phyloP scores from a whole-genome alignment of 352 stramenopile species.

The Globisporangium rhizosaccharum region DNA sequence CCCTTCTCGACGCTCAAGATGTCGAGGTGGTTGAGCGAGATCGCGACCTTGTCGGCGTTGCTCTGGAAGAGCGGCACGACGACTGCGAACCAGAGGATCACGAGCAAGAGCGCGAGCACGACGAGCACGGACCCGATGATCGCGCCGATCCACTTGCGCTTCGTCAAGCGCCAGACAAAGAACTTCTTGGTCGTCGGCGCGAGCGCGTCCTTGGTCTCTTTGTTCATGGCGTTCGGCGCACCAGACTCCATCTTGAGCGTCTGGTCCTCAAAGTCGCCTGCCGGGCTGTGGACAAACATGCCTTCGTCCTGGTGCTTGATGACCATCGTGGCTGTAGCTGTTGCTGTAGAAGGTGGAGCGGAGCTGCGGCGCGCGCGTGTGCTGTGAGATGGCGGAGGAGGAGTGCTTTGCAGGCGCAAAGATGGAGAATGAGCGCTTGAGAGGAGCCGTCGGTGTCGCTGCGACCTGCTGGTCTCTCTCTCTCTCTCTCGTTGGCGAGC shows the following conservation, averaged over 20 bases:
- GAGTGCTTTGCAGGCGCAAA: slow-evolving; percentile 5
- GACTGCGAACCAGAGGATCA: slow-evolving; percentile 61
- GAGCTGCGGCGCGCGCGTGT: neutral
- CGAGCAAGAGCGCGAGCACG: slow-evolving; percentile 36
- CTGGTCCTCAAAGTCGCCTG: slow-evolving; percentile 9
- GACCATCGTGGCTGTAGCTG: neutral
- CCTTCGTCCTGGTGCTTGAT: neutral
- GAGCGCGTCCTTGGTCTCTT: slow-evolving; percentile 20
- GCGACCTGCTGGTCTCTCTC: neutral
- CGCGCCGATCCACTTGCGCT: slow-evolving; percentile 39
- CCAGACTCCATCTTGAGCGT: slow-evolving; percentile 23
- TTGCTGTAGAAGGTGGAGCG: neutral
- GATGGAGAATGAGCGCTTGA: slow-evolving; percentile 9
- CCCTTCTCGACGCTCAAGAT: slow-evolving; percentile 35
- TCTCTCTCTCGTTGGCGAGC: neutral
- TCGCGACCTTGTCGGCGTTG: slow-evolving; percentile 45
- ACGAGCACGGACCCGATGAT: slow-evolving; percentile 35
- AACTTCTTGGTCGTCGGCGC: slow-evolving; percentile 22
- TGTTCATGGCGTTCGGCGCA: slow-evolving; percentile 23
- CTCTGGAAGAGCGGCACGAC: slow-evolving; percentile 55
- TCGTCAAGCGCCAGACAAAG: slow-evolving; percentile 47
- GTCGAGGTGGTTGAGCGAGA: slow-evolving; percentile 66
- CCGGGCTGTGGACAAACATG: slow-evolving; percentile 1
- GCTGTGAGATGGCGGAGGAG: neutral
- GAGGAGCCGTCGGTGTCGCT: neutral